Evolutionary conservation across 345 rosid species (phyloP).

Genomic region (Eucalyptus melliodora): DNA sequence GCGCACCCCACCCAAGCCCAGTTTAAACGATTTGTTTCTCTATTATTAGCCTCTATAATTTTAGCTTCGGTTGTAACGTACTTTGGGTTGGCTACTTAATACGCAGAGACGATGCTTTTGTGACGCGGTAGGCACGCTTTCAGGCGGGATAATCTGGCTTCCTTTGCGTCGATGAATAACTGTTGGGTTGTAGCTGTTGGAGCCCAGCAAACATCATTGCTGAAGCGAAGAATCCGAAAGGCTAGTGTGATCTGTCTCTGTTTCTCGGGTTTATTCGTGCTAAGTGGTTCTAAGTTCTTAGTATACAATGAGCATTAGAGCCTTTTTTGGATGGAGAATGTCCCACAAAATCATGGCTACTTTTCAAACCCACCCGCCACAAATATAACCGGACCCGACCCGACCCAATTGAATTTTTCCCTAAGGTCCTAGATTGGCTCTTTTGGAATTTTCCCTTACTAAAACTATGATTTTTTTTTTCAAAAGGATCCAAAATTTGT

Average conservation of each 20-base stretch:
- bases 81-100: not conserved
- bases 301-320: not conserved
- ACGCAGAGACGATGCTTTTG: too few relatives aligned
- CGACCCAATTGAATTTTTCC: not conserved
- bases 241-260: not conserved
- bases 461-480: not conserved
- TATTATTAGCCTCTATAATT: too few relatives aligned
- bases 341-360: not conserved
- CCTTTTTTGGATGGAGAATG: not conserved
- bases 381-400: not conserved
- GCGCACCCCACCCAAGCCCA: not conserved
- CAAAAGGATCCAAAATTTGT: not conserved
- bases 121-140: not conserved
- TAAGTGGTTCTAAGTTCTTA: not conserved
- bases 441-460: not conserved
- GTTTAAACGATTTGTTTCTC: too few relatives aligned
- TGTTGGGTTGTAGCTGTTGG: not conserved
- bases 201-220: not conserved
- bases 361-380: not conserved
- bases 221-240: not conserved
- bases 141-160: not conserved
- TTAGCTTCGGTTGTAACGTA: accelerated
- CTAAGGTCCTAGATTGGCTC: not conserved
- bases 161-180: not conserved
- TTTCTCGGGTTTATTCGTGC: not conserved